These are phyloP conservation scores for Exobasidium rhododendri DNA, from an alignment of 1,284 basidiomycete species.

Conservation along the genomic window DNA sequence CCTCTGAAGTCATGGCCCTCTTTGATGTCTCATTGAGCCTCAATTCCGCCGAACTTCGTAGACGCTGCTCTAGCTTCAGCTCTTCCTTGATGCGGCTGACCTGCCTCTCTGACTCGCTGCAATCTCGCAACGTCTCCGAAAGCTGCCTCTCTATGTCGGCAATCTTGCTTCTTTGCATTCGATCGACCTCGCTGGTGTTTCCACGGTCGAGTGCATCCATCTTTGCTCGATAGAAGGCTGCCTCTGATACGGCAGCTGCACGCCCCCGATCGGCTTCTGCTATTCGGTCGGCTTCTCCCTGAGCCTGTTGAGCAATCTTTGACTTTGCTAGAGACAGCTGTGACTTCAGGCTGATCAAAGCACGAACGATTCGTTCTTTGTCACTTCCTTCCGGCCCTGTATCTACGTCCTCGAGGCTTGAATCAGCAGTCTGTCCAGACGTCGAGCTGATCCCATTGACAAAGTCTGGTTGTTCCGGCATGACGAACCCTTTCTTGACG, in stretches of 20 bases:
- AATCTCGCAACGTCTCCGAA: slow-evolving; percentile 68
- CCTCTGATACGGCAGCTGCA: slow-evolving; percentile 81
- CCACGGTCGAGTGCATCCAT: slow-evolving; percentile 76
- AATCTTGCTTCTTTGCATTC: slow-evolving; percentile 77
- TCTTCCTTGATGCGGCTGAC: slow-evolving; percentile 57
- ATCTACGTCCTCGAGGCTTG: slow-evolving; percentile 56
- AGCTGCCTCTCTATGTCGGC: slow-evolving; percentile 77
- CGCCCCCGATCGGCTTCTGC: slow-evolving; percentile 77
- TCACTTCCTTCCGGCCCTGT: slow-evolving; percentile 51
- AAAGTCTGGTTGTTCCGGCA: slow-evolving; percentile 59
- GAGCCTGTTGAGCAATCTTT: slow-evolving; percentile 71
- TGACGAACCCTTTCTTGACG: slow-evolving; percentile 74
- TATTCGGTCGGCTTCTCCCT: slow-evolving; percentile 71
- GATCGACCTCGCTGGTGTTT: slow-evolving; percentile 64
- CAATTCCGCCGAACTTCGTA: slow-evolving; percentile 72
- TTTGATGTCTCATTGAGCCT: slow-evolving; percentile 74
- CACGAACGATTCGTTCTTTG: slow-evolving; percentile 64
- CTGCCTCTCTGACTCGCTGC: slow-evolving; percentile 70
- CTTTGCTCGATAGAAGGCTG: slow-evolving; percentile 93
- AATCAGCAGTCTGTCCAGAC: slow-evolving; percentile 18
- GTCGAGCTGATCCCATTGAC: slow-evolving; percentile 27
- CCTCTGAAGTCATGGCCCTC: slow-evolving; percentile 78
- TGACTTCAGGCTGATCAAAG: slow-evolving; percentile 80
- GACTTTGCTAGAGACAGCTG: slow-evolving; percentile 81
- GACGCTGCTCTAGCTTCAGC: slow-evolving; percentile 62